Evolutionary conservation across 306 rosid genomes (phyloP).

Genomic region (Cicer arietinum): DNA sequence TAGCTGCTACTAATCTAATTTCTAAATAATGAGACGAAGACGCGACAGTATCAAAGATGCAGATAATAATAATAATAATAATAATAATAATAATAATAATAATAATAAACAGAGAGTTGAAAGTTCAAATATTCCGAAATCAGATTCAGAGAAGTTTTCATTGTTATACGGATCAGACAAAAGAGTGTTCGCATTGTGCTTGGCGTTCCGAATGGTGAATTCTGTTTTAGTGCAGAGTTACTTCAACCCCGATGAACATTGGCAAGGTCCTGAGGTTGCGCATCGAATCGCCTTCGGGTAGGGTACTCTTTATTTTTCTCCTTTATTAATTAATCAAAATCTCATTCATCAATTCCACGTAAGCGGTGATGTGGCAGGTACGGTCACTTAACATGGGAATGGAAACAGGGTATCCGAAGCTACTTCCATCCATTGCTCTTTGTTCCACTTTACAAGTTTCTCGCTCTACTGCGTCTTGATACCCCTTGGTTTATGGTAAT

Average conservation of each 20-base stretch:
- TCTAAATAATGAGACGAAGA: slow-evolving; percentile 64
- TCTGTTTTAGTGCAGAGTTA: slow-evolving; percentile 77
- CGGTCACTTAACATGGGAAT: slow-evolving; percentile 97
- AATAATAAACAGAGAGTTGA: neutral
- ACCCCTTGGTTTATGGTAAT: slow-evolving; percentile 81
- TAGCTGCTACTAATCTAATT: neutral
- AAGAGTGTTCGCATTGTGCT: slow-evolving; percentile 56
- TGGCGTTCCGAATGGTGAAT: slow-evolving; percentile 78
- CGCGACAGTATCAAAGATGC: slow-evolving; percentile 13
- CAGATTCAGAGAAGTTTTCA: slow-evolving; percentile 26
- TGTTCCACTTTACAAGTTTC: slow-evolving; percentile 69
- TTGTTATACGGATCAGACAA: slow-evolving; percentile 41
- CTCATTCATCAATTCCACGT: slow-evolving; percentile 19
- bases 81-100: neutral
- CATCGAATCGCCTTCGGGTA: slow-evolving; percentile 85
- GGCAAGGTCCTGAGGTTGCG: slow-evolving; percentile 98
- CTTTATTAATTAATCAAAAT: neutral
- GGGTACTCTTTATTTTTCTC: neutral
- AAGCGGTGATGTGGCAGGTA: slow-evolving; percentile 56
- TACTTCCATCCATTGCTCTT: slow-evolving; percentile 86
- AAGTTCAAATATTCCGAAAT: slow-evolving; percentile 36
- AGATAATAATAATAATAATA: neutral
- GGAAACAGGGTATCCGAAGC: slow-evolving; percentile 90
- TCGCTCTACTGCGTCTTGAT: slow-evolving; percentile 72
- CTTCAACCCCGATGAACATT: slow-evolving; percentile 97